A percentile compares a stretch with the other conserved stretches of the same genome.
These are phyloP conservation scores for Neurospora pannonica DNA, from an alignment of 495 filamentous ascomycete species.

Conservation along the genomic window DNA sequence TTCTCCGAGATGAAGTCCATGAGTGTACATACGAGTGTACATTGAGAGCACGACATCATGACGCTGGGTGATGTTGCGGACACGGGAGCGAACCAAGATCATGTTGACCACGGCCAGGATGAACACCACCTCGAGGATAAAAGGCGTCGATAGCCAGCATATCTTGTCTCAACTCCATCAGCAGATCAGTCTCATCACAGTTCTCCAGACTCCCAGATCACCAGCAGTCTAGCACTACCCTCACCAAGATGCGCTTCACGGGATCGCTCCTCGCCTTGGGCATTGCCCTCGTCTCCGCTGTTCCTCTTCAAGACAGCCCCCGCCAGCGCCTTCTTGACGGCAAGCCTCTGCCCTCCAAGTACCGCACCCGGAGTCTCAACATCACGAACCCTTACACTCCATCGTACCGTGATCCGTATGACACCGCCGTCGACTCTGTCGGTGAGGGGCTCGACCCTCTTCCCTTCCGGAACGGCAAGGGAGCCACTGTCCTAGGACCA, in stretches of 20 bases:
- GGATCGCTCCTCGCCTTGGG: slow-evolving; percentile 17
- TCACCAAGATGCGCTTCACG: slow-evolving; percentile 25
- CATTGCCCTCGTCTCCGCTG: slow-evolving; percentile 24
- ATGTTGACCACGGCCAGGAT: background rate
- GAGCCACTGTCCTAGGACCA: slow-evolving; percentile 53
- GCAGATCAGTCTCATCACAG: background rate
- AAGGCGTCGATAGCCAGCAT: background rate
- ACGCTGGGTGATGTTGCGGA: background rate
- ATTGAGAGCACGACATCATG: background rate
- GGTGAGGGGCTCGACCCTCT: slow-evolving; percentile 50
- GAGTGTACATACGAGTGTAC: background rate
- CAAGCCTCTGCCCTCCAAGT: slow-evolving; percentile 33
- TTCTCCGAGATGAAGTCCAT: background rate
- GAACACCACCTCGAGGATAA: background rate
- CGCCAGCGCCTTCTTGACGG: slow-evolving; percentile 40
- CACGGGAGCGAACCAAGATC: background rate
- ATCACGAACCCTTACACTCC: slow-evolving; percentile 35
- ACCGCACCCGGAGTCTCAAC: slow-evolving; percentile 17
- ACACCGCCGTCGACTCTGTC: slow-evolving; percentile 44
- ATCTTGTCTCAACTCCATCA: background rate
- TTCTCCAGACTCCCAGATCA: background rate
- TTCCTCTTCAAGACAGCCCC: slow-evolving; percentile 42
- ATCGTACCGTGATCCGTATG: slow-evolving; percentile 32
- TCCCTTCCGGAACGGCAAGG: slow-evolving; percentile 56
- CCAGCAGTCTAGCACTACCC: background rate